Conservation (phyloP, 345 rosid species). For the Punica granatum region DNA sequence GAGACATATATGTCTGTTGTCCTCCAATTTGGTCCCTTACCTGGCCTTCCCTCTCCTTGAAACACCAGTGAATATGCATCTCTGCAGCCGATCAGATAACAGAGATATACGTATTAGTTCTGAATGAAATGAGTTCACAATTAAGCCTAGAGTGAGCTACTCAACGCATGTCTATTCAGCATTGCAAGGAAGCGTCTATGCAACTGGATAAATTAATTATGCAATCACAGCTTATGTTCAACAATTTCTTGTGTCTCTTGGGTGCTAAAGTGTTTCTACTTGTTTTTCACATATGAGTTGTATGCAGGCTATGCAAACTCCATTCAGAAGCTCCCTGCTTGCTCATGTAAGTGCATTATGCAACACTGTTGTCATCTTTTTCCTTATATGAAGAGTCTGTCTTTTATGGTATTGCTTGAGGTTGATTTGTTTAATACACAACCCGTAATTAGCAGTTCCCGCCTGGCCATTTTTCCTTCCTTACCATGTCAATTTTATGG, state of each 20-base stretch:
- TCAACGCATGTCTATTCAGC: background rate
- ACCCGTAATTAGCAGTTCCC: no score
- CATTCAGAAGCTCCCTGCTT: constrained; percentile 87
- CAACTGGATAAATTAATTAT: background rate
- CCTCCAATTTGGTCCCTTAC: no score
- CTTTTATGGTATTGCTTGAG: background rate
- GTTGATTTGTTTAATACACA: background rate
- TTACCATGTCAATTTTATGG: background rate
- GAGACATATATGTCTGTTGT: no score
- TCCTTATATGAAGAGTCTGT: background rate
- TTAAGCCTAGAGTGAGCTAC: background rate
- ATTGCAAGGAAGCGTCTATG: background rate
- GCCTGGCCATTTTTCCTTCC: no score
- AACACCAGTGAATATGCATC: no score
- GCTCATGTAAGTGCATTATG: constrained; percentile 54
- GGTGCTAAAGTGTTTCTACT: background rate
- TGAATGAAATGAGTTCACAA: background rate
- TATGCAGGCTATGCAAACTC: constrained; percentile 79
- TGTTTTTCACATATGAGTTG: background rate
- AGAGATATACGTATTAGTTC: background rate
- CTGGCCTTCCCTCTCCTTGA: no score
- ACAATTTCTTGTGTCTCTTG: background rate
- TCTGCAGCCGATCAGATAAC: no score
- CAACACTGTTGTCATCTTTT: background rate
- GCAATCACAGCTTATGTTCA: background rate